phyloP scores from a whole-genome alignment of 2,329 filamentous ascomycete genomes.

The Neonectria magnoliae region DNA sequence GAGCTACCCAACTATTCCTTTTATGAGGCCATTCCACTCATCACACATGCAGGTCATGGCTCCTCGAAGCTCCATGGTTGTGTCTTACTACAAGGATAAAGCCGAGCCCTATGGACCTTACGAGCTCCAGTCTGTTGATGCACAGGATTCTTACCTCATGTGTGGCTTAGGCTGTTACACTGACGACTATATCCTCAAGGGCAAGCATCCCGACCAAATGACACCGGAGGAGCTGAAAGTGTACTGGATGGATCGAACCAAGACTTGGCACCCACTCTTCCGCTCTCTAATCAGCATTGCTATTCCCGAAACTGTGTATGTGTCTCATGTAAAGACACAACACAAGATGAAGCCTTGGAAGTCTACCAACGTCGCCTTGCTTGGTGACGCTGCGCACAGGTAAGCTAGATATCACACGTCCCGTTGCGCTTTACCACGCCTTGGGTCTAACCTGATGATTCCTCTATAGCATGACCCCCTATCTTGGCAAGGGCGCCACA shows the following conservation, averaged over 20 bases:
- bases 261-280: slow-evolving; percentile 9
- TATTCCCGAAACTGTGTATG: slow-evolving; percentile 4
- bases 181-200: neutral
- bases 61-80: slow-evolving; percentile 13
- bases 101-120: slow-evolving; percentile 8
- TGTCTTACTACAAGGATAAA: slow-evolving; percentile 14
- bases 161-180: slow-evolving; percentile 14
- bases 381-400: slow-evolving; percentile 14
- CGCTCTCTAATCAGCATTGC: slow-evolving; percentile 4
- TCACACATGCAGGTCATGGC: slow-evolving; percentile 2
- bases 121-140: neutral
- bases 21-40: neutral
- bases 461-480: slow-evolving; percentile 11
- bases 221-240: slow-evolving; percentile 5
- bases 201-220: slow-evolving; percentile 13
- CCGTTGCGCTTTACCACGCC: too few species aligned
- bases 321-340: slow-evolving; percentile 11
- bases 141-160: slow-evolving; percentile 10
- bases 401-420: neutral
- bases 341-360: slow-evolving; percentile 14
- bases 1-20: neutral
- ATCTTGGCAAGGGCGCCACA: slow-evolving; percentile 10
- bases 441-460: neutral
- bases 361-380: neutral
- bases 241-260: slow-evolving; percentile 1